phyloP scores from a whole-genome alignment of 805 yeast species.

The Tanozyma kutaoensis region DNA sequence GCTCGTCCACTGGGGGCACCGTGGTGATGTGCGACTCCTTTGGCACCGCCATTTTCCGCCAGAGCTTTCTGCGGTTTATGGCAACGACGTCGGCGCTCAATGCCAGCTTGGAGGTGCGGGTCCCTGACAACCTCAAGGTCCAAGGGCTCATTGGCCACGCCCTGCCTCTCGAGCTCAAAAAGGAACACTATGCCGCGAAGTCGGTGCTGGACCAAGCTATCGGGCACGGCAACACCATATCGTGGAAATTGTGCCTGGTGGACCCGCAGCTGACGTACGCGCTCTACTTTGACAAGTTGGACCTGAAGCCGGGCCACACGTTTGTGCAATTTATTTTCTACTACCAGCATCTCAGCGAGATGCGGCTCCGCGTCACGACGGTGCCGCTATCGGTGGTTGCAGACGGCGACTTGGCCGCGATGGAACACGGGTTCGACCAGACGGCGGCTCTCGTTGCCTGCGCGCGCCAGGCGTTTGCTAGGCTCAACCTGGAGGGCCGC shows the following conservation, averaged over 20 bases:
- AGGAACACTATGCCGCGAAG: constrained; percentile 10
- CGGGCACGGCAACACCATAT: constrained; percentile 40
- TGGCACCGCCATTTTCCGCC: constrained; percentile 54
- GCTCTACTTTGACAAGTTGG: constrained; percentile 39
- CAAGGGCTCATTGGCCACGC: constrained; percentile 57
- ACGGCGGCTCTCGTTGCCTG: constrained; percentile 54
- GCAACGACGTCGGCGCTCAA: constrained; percentile 39
- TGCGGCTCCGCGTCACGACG: constrained; percentile 51
- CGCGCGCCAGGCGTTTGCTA: constrained; percentile 40
- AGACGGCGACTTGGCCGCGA: constrained; percentile 22
- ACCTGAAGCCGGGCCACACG: constrained; percentile 15
- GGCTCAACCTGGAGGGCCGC: constrained; percentile 2
- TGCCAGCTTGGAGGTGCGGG: constrained; percentile 45
- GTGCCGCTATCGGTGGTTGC: constrained; percentile 30
- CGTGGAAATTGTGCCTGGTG: constrained; percentile 47
- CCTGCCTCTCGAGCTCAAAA: constrained; percentile 23
- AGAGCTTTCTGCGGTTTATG: constrained; percentile 44
- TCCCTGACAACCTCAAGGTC: constrained; percentile 35
- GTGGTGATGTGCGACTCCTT: constrained; percentile 54
- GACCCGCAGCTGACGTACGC: constrained; percentile 49
- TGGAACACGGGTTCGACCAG: constrained; percentile 47
- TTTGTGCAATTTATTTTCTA: constrained; percentile 42
- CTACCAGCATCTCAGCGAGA: constrained; percentile 50
- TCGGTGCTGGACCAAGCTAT: constrained; percentile 18
- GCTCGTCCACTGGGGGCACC: constrained; percentile 48